Evolutionary conservation across 371 early-diverging fungal genomes (phyloP).

Genomic region (Apophysomyces sp.): DNA sequence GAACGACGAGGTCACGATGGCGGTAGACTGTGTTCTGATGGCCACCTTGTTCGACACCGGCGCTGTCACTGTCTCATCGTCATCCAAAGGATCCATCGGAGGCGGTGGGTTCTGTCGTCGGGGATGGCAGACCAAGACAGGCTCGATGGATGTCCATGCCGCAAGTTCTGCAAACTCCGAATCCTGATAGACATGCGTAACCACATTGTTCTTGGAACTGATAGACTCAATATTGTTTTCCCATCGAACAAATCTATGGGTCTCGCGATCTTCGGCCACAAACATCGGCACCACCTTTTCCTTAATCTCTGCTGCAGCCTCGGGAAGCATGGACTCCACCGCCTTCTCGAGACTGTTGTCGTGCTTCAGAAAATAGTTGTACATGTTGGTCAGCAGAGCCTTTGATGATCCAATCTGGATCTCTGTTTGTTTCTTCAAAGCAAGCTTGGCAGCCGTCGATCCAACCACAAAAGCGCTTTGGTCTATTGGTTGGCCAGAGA

Average conservation of each 20-base stretch:
- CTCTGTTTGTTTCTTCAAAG: slow-evolving; percentile 12
- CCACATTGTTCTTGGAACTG: slow-evolving; percentile 19
- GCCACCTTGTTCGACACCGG: not conserved
- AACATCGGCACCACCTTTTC: slow-evolving; percentile 22
- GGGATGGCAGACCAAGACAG: slow-evolving; percentile 3
- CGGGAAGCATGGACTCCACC: not conserved
- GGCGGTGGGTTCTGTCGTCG: not conserved
- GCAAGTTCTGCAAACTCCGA: slow-evolving; percentile 22
- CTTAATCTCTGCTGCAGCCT: slow-evolving; percentile 3
- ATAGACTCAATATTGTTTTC: slow-evolving; percentile 30
- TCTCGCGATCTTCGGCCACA: slow-evolving; percentile 15
- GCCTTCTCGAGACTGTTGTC: not conserved
- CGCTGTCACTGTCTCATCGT: slow-evolving; percentile 3
- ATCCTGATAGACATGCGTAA: slow-evolving; percentile 33
- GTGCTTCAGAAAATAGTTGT: slow-evolving; percentile 27
- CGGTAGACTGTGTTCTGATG: slow-evolving; percentile 17
- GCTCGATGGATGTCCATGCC: slow-evolving; percentile 12
- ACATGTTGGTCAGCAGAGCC: slow-evolving; percentile 23
- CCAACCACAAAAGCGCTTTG: slow-evolving; percentile 23
- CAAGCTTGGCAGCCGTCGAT: slow-evolving; percentile 10
- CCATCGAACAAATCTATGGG: slow-evolving; percentile 24
- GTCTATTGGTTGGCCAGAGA: slow-evolving; percentile 8
- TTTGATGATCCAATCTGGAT: slow-evolving; percentile 22
- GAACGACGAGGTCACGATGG: slow-evolving; percentile 53
- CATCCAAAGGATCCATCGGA: slow-evolving; percentile 20